Percentiles rank a stretch among this genome's conserved stretches.
Conservation (phyloP, 176 grass and related monocot genomes). For the Otatea glauca region DNA sequence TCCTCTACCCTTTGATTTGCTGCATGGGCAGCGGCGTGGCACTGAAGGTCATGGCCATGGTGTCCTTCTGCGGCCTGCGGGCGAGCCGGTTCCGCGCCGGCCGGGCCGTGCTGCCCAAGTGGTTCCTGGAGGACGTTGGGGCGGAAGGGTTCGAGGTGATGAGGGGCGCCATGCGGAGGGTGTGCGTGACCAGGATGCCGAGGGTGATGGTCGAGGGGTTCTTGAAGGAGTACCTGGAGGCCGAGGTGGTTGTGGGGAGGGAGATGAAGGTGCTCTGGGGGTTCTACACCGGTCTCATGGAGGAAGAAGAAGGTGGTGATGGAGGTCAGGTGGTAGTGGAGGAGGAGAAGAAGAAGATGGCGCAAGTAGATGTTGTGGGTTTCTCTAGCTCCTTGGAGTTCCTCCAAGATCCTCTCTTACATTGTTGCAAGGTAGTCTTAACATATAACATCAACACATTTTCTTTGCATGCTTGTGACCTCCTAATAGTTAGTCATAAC, state of each 20-base stretch:
- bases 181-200: constrained; percentile 59
- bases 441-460: neutral
- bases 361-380: constrained; percentile 13
- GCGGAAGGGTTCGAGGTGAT: constrained; percentile 46
- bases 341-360: neutral
- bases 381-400: constrained; percentile 40
- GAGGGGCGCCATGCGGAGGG: neutral
- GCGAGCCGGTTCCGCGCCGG: constrained; percentile 48
- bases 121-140: constrained; percentile 60
- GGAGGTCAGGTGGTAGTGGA: neutral
- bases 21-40: constrained; percentile 8
- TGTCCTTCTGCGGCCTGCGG: constrained; percentile 61
- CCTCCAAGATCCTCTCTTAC: constrained; percentile 23
- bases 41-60: constrained; percentile 43
- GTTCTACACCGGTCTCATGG: constrained; percentile 64
- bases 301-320: neutral
- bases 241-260: constrained; percentile 45
- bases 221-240: constrained; percentile 53
- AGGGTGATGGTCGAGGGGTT: constrained; percentile 77
- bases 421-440: constrained; percentile 56
- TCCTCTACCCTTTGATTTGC: constrained; percentile 53
- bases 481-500: neutral
- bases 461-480: neutral
- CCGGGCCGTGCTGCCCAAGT: constrained; percentile 69
- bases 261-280: constrained; percentile 60